phyloP scores from a whole-genome alignment of 208 protist genomes.

The Leishmania martiniquensis region DNA sequence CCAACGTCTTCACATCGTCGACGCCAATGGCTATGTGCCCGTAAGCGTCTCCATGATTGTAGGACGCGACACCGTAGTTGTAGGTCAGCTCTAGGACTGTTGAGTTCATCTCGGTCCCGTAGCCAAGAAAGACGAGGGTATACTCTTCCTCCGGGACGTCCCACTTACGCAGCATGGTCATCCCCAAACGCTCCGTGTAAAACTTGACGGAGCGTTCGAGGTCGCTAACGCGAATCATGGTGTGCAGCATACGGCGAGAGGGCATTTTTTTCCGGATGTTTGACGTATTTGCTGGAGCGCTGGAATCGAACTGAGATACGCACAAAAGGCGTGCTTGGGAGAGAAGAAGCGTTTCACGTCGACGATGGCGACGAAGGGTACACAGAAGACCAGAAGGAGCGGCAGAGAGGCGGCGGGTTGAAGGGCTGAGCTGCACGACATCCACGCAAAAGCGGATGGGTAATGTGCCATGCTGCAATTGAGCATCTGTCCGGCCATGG shows the following conservation, averaged over 20 bases:
- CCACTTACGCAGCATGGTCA: conserved; percentile 82
- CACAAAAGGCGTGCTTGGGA: not conserved
- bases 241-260: conserved; percentile 70
- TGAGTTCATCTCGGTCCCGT: conserved; percentile 60
- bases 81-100: conserved; percentile 88
- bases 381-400: no score
- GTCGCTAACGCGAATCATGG: conserved; percentile 89
- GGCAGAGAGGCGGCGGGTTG: no score
- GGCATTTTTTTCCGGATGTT: conserved; percentile 17
- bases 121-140: conserved; percentile 85
- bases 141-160: conserved; percentile 78
- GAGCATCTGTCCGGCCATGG: no score
- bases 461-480: no score
- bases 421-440: no score
- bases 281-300: no score
- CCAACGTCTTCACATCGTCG: conserved; percentile 60
- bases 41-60: conserved; percentile 77
- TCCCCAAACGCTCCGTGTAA: conserved; percentile 79
- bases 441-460: no score
- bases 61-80: conserved; percentile 79
- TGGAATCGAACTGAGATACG: no score
- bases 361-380: no score
- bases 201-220: conserved; percentile 84
- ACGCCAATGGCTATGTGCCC: conserved; percentile 89
- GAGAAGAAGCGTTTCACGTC: not conserved